phyloP scores from a whole-genome alignment of 2,329 filamentous ascomycete genomes.

The Davidsoniella virescens region DNA sequence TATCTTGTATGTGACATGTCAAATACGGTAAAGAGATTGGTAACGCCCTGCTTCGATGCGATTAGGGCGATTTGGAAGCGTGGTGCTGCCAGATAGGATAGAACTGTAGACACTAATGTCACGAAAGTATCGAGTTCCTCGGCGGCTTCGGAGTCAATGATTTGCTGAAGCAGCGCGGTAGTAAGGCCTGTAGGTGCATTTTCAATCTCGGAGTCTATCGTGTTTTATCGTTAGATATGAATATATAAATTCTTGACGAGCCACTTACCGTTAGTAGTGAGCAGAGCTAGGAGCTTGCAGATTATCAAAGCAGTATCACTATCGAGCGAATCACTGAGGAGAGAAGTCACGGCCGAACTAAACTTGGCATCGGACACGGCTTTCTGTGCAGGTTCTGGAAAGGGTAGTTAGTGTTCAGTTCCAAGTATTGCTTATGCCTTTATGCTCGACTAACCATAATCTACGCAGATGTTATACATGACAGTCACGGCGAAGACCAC shows the following conservation, averaged over 20 bases:
- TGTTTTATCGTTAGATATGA: neutral
- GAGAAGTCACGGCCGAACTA: constrained; percentile 30
- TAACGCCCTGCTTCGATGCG: neutral
- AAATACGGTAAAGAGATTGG: constrained; percentile 32
- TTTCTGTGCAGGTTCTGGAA: constrained; percentile 38
- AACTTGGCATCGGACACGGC: constrained; percentile 37
- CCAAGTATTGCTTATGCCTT: neutral
- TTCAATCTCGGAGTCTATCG: constrained; percentile 27
- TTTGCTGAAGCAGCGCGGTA: constrained; percentile 32
- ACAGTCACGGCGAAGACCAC: constrained; percentile 40
- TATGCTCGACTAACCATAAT: constrained; percentile 34
- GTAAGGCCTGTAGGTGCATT: constrained; percentile 31
- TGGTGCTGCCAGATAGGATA: constrained; percentile 39
- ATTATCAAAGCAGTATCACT: constrained; percentile 25
- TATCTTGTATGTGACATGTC: constrained; percentile 31
- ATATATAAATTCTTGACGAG: neutral
- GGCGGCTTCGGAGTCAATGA: constrained; percentile 23
- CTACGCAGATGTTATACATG: constrained; percentile 45
- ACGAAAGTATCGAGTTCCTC: constrained; percentile 39
- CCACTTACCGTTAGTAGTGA: constrained; percentile 31
- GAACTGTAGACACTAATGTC: constrained; percentile 32
- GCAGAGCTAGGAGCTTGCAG: constrained; percentile 39
- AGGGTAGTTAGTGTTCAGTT: constrained; percentile 13
- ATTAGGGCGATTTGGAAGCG: constrained; percentile 34
- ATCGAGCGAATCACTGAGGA: constrained; percentile 31